A percentile compares a stretch with the other conserved stretches of the same genome.
Conservation (phyloP, 2,329 filamentous ascomycete species). For the Aspergillus fijiensis region DNA sequence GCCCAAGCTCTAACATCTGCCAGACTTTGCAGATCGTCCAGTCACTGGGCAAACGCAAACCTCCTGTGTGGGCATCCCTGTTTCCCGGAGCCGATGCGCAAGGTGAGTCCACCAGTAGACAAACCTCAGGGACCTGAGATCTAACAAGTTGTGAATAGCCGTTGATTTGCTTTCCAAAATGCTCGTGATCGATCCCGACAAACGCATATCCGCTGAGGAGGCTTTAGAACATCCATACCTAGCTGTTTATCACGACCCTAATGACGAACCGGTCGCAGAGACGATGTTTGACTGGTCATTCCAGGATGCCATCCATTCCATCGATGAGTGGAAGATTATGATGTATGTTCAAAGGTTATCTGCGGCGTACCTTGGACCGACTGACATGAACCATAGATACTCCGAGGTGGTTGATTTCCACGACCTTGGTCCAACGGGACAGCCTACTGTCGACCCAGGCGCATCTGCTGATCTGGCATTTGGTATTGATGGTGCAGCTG, state of each 20-base stretch:
- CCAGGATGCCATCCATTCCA: conserved; percentile 92
- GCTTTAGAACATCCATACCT: conserved; percentile 91
- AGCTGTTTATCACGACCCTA: conserved; percentile 92
- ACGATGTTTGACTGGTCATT: conserved; percentile 99
- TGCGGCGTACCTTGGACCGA: not conserved
- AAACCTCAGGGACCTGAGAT: not conserved
- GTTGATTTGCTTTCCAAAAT: conserved; percentile 92
- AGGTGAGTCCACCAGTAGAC: conserved; percentile 54
- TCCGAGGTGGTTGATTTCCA: conserved; percentile 98
- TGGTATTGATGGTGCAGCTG: not conserved
- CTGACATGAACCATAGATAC: conserved; percentile 63
- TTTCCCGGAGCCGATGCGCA: conserved; percentile 89
- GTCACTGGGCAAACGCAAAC: conserved; percentile 87
- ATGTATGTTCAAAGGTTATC: conserved; percentile 63
- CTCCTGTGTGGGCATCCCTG: conserved; percentile 78
- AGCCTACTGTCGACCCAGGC: not conserved
- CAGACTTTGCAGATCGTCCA: conserved; percentile 95
- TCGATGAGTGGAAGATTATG: conserved; percentile 99
- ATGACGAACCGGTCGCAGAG: conserved; percentile 89
- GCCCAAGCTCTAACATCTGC: not conserved
- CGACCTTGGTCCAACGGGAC: conserved; percentile 61
- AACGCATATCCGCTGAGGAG: conserved; percentile 81
- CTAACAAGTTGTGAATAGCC: conserved; percentile 51
- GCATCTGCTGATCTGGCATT: not conserved
- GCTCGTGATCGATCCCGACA: conserved; percentile 97